Evolutionary conservation across 768 basidiomycete species (phyloP).

Genomic region (Termitomyces sp.): DNA sequence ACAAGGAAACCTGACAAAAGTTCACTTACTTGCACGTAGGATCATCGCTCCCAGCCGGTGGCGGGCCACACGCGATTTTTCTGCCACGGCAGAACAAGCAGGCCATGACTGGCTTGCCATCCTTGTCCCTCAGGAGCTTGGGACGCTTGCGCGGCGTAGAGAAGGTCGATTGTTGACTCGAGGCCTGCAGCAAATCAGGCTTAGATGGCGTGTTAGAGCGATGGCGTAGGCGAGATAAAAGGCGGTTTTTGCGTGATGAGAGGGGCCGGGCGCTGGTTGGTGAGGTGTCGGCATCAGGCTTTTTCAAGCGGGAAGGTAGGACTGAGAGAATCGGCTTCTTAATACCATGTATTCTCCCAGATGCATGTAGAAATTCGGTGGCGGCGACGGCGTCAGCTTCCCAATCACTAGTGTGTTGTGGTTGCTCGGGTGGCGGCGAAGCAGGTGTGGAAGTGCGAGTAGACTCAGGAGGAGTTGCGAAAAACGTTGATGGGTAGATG

Average conservation of each 20-base stretch:
- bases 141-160: slow-evolving; percentile 1
- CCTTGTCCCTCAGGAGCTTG: slow-evolving; percentile 2
- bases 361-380: background rate
- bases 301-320: background rate
- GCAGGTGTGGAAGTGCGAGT: background rate
- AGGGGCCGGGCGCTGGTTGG: background rate
- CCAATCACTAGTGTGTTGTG: slow-evolving; percentile 12
- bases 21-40: slow-evolving; percentile 45
- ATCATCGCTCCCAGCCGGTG: slow-evolving; percentile 28
- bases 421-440: background rate
- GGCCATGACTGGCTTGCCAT: slow-evolving; percentile 36
- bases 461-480: background rate
- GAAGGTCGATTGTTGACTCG: background rate
- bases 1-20: background rate
- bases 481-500: background rate
- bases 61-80: slow-evolving; percentile 48
- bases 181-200: background rate
- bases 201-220: background rate
- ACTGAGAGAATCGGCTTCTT: background rate
- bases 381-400: slow-evolving; percentile 9
- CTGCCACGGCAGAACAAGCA: slow-evolving; percentile 45
- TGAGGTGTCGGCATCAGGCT: background rate
- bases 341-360: background rate
- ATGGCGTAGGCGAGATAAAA: slow-evolving; percentile 1
- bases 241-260: background rate